Base-by-base conservation (phyloP, 2,329 filamentous ascomycete genomes). In the Cladosporium velox region DNA sequence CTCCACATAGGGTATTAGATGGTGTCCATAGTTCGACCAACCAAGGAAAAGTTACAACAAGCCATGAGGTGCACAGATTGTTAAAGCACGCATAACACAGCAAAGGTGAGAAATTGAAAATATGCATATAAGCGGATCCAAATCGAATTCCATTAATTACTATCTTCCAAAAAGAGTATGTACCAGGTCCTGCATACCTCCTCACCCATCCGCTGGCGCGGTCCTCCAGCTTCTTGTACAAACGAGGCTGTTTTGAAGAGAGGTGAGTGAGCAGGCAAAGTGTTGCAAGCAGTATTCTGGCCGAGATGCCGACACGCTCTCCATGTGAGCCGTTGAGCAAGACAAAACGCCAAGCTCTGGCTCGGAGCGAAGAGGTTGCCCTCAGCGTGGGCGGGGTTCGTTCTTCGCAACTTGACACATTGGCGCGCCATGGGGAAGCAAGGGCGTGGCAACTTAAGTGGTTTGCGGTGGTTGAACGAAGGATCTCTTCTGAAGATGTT, bases 361-460 rank as follows among this genome's bases (percentile, higher is more conserved):
- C 61, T 55, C 30, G 61, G 26, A 57, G 61, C n/a, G 26, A 47
- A 24, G 28, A 38, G 34, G 41, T 47, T 28, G 34, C 18, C 34
- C 34, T 44, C 35, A 54, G 61, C 61, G 51, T 64, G 61, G 61
- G 61, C 61, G 61, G 47, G 51, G 71, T 73, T 85, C 73, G 71
- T 86, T 97, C 85, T 97, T 84, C 91, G 93, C 93, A 96, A 90
- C 89, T 88, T 91, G 93, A 97, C 93, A 95, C 89, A 93, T 95
- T 89, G 90, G 88, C 91, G 93, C 87, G 87, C 88, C 89, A 94
- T 86, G 86, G 90, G 85, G 73, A 32, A 63, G 67, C 82, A 82
- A 86, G 84, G 83, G 84, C 88, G 86, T 93, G 92, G 87, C 91
- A 96, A 95, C 93, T 97, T 91, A 97, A 96, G 90, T 91, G 91